These are phyloP conservation scores for Ilex paraguariensis DNA, from an alignment of 305 asterid species.

Conservation along the genomic window DNA sequence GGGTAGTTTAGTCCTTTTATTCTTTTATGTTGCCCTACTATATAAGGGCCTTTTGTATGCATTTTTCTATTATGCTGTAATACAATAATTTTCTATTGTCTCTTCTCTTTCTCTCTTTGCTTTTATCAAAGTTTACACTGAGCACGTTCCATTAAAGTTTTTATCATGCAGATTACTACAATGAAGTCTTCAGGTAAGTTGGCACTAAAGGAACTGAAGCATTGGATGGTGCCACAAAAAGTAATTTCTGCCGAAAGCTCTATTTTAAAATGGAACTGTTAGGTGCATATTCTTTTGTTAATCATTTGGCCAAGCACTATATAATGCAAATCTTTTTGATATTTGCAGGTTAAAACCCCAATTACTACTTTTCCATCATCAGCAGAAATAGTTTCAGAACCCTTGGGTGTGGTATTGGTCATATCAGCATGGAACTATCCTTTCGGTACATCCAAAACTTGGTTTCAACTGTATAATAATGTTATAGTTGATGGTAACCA, in stretches of 20 bases:
- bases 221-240: slow-evolving; percentile 76
- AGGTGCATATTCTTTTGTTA: not conserved
- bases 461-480: too few species aligned
- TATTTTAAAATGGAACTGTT: not conserved
- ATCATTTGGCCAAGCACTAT: not conserved
- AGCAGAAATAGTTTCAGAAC: too few species aligned
- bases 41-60: too few species aligned
- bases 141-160: too few species aligned
- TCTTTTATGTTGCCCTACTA: too few species aligned
- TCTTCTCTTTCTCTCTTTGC: too few species aligned
- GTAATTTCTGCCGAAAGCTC: slow-evolving; percentile 21
- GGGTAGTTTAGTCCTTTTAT: too few species aligned
- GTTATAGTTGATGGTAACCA: too few species aligned
- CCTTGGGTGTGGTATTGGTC: slow-evolving; percentile 75
- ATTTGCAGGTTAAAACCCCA: slow-evolving; percentile 59
- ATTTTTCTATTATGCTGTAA: too few species aligned
- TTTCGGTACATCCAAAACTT: slow-evolving; percentile 44
- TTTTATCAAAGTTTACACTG: too few species aligned
- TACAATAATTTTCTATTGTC: too few species aligned
- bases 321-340: slow-evolving; percentile 1
- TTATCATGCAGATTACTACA: slow-evolving; percentile 40
- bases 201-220: slow-evolving; percentile 42
- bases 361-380: slow-evolving; percentile 70
- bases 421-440: slow-evolving; percentile 98
- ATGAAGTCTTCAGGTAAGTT: slow-evolving; percentile 42